Conservation (phyloP, 306 rosid genomes). For the Castanospermum australe region DNA sequence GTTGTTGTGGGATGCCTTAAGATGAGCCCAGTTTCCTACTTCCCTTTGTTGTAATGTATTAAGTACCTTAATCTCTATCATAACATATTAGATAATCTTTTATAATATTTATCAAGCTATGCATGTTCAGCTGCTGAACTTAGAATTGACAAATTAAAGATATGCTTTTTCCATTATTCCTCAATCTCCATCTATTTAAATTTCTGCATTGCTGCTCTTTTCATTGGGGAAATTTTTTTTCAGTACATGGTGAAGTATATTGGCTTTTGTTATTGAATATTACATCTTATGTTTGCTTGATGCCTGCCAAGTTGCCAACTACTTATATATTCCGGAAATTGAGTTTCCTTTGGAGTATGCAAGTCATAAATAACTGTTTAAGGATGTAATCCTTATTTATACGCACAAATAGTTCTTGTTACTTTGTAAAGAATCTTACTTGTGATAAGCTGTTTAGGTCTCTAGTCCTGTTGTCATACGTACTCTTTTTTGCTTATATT, state of each 20-base stretch:
- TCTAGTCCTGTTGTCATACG: neutral
- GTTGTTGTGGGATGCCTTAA: too few species aligned
- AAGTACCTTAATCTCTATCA: too few species aligned
- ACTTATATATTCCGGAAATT: neutral
- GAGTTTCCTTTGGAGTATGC: neutral
- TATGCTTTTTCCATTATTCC: too few species aligned
- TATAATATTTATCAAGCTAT: too few species aligned
- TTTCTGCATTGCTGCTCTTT: neutral
- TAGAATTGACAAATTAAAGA: too few species aligned
- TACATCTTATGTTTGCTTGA: neutral
- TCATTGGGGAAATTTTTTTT: neutral
- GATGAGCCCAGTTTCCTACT: too few species aligned
- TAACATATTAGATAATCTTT: too few species aligned
- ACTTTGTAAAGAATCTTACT: neutral
- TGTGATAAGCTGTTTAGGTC: neutral
- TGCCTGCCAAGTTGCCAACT: neutral
- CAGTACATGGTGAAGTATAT: neutral
- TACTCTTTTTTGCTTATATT: neutral
- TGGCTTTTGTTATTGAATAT: neutral
- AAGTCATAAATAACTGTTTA: too few species aligned
- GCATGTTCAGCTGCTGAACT: neutral
- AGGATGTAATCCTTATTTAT: neutral
- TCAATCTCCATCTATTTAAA: too few species aligned
- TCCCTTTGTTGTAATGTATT: too few species aligned
- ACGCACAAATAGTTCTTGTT: neutral